phyloP scores from a whole-genome alignment of 2,329 filamentous ascomycete genomes.

The Neofusicoccum ribis region DNA sequence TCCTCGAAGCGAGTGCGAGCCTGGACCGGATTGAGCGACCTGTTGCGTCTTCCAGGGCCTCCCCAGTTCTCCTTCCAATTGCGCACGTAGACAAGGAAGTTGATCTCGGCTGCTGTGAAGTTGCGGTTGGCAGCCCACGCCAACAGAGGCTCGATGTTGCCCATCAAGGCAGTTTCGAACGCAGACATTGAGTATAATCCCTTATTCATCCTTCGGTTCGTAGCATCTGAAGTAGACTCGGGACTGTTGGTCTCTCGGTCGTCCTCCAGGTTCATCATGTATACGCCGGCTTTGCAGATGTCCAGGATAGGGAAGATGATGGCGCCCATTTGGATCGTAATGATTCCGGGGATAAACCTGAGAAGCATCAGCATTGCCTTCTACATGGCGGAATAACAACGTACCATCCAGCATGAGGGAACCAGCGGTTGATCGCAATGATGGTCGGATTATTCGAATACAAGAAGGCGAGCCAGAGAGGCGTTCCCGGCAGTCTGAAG shows the following conservation, averaged over 20 bases:
- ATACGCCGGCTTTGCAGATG: slow-evolving; percentile 44
- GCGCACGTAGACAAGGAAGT: slow-evolving; percentile 61
- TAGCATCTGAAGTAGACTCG: not conserved
- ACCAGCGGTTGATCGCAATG: slow-evolving; percentile 55
- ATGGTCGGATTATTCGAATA: slow-evolving; percentile 57
- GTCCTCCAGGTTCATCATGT: not conserved
- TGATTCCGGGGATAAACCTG: slow-evolving; percentile 58
- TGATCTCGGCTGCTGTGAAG: slow-evolving; percentile 71
- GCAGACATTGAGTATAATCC: slow-evolving; percentile 52
- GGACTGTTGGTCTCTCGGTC: too few relatives aligned
- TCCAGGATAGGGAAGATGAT: slow-evolving; percentile 65
- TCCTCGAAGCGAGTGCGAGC: slow-evolving; percentile 53
- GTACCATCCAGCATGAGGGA: slow-evolving; percentile 63
- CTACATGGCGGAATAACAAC: slow-evolving; percentile 22
- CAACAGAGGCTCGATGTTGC: slow-evolving; percentile 61
- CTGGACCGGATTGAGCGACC: slow-evolving; percentile 20
- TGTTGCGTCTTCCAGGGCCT: slow-evolving; percentile 22
- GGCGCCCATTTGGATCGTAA: slow-evolving; percentile 63
- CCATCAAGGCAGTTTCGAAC: slow-evolving; percentile 61
- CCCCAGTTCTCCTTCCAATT: slow-evolving; percentile 54
- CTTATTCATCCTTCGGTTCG: not conserved
- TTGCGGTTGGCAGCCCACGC: slow-evolving; percentile 65
- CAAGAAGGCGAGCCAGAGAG: slow-evolving; percentile 63
- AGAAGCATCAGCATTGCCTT: not conserved
- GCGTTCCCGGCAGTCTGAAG: slow-evolving; percentile 62